Evolutionary conservation across 495 filamentous ascomycete genomes (phyloP).

Genomic region (Aspergillus sclerotiicarbonarius): DNA sequence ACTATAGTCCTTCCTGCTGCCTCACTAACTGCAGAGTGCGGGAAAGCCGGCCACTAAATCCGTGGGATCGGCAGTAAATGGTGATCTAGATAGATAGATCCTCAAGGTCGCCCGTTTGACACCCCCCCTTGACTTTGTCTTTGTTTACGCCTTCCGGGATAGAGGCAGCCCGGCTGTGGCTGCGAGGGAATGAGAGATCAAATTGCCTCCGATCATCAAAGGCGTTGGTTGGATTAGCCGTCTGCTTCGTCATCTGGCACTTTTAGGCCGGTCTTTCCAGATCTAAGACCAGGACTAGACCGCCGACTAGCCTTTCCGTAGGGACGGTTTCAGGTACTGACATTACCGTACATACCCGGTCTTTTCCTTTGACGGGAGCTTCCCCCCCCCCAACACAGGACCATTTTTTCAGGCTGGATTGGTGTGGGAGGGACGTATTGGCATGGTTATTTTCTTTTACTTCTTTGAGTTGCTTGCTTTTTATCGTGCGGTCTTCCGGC

Average conservation of each 20-base stretch:
- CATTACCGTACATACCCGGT: neutral
- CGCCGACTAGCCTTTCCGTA: neutral
- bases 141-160: neutral
- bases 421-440: neutral
- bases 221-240: neutral
- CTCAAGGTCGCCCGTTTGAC: neutral
- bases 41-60: neutral
- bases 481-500: neutral
- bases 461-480: neutral
- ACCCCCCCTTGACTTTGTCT: neutral
- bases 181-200: neutral
- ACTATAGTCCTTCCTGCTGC: neutral
- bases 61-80: neutral
- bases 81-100: neutral
- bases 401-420: neutral
- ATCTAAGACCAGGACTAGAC: neutral
- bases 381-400: neutral
- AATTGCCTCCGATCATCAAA: neutral
- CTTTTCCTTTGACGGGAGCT: neutral
- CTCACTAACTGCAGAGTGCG: neutral
- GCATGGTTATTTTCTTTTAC: constrained; percentile 2
- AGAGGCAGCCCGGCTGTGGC: neutral
- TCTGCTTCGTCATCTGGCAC: neutral
- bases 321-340: neutral
- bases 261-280: neutral